A percentile compares a stretch with the other conserved stretches of the same genome.
These are phyloP conservation scores for Pseudocercospora pini-densiflorae DNA, from an alignment of 2,329 filamentous ascomycete genomes.

Conservation along the genomic window DNA sequence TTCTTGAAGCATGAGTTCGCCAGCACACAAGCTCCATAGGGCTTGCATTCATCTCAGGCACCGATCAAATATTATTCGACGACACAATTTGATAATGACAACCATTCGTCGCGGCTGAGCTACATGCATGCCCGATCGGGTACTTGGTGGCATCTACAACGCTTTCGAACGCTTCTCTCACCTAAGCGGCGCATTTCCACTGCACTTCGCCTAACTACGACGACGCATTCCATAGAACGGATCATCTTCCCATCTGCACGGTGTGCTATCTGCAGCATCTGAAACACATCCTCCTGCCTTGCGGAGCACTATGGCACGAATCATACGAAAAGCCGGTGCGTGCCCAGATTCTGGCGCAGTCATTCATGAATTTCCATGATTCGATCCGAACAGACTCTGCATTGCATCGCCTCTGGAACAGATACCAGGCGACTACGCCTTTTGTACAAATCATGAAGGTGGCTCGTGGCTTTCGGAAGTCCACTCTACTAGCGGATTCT, in stretches of 20 bases:
- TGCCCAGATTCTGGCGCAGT: background rate
- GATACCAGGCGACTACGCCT: background rate
- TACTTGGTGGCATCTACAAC: background rate
- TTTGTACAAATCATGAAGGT: background rate
- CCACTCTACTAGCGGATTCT: slow-evolving; percentile 1
- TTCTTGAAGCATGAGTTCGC: background rate
- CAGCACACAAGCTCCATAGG: background rate
- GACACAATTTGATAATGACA: background rate
- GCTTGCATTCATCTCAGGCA: background rate
- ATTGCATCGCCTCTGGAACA: background rate
- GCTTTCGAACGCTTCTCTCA: background rate
- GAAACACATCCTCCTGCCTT: slow-evolving; percentile 14
- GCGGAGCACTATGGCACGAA: slow-evolving; percentile 11
- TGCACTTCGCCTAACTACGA: background rate
- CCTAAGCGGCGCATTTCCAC: background rate
- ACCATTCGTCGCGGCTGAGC: background rate
- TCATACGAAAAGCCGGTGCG: slow-evolving; percentile 13
- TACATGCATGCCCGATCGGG: background rate
- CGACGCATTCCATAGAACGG: background rate
- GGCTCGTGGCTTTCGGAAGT: slow-evolving; percentile 1
- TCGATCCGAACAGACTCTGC: background rate
- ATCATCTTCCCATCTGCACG: background rate
- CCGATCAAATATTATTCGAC: background rate
- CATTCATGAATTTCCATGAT: background rate
- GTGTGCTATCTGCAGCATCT: slow-evolving; percentile 8